A percentile compares a stretch with the other conserved stretches of the same genome.
Evolutionary conservation across 2,329 filamentous ascomycete genomes (phyloP).

Genomic region (Colletotrichum tamarilloi): DNA sequence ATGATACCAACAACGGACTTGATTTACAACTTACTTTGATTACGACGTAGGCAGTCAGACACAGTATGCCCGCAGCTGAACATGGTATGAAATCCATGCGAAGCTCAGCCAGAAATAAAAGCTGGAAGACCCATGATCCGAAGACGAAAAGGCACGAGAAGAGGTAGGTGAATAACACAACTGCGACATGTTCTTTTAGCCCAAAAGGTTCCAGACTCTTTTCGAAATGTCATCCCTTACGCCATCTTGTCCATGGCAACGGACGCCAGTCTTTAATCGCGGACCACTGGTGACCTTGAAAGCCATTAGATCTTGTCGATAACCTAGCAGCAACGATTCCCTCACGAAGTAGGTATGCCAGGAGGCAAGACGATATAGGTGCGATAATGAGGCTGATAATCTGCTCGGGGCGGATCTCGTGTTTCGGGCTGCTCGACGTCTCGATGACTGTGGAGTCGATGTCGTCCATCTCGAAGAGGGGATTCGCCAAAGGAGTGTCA

Average conservation of each 20-base stretch:
- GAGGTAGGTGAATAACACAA: background rate
- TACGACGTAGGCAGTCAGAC: background rate
- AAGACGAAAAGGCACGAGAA: background rate
- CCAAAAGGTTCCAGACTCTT: background rate
- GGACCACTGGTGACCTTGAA: conserved; percentile 1
- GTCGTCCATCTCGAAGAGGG: background rate
- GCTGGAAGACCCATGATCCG: conserved; percentile 7
- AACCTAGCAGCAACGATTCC: background rate
- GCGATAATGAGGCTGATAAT: conserved; percentile 5
- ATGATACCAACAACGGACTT: background rate
- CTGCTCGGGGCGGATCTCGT: background rate
- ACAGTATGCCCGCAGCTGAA: background rate
- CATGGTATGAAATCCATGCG: background rate
- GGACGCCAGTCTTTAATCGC: background rate
- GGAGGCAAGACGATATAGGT: background rate
- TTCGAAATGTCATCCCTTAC: background rate
- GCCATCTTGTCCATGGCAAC: conserved; percentile 7
- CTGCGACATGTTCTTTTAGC: background rate
- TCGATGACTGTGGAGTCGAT: background rate
- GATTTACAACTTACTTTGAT: conserved; percentile 1
- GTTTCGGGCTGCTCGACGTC: background rate
- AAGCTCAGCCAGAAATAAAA: background rate
- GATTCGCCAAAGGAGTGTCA: background rate
- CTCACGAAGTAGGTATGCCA: background rate
- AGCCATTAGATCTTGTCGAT: background rate